These are phyloP conservation scores for Yamadazyma dendronema DNA, from an alignment of 1,139 yeast species.

Conservation along the genomic window DNA sequence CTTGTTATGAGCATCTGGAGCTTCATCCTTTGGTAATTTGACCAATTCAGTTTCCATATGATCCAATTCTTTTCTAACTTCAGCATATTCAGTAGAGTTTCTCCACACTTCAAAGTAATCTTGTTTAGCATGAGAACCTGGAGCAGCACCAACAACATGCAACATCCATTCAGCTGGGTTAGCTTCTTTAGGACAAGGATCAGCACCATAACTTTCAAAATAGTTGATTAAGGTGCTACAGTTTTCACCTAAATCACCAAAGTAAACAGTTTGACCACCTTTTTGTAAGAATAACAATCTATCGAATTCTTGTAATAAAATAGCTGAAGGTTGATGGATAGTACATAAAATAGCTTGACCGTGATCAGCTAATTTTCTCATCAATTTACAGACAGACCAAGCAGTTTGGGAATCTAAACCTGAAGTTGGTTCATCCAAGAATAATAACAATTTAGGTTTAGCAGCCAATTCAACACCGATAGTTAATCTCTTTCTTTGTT, in stretches of 20 bases:
- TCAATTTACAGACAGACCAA: conserved; percentile 42
- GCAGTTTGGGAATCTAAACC: conserved; percentile 46
- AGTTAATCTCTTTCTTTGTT: conserved; percentile 36
- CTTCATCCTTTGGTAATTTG: conserved; percentile 23
- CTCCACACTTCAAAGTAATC: conserved; percentile 35
- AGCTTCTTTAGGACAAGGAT: conserved; percentile 43
- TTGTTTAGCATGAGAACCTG: conserved; percentile 35
- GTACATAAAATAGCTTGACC: conserved; percentile 46
- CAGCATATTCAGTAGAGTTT: conserved; percentile 26
- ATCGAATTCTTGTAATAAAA: conserved; percentile 35
- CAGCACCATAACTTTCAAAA: conserved; percentile 55
- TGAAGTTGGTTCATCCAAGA: conserved; percentile 41
- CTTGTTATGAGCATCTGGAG: conserved; percentile 20
- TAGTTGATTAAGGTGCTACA: conserved; percentile 50
- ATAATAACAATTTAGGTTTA: conserved; percentile 35
- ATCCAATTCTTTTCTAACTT: conserved; percentile 23
- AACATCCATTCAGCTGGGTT: conserved; percentile 61
- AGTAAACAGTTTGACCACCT: conserved; percentile 63
- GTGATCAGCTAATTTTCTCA: conserved; percentile 41
- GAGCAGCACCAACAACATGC: conserved; percentile 48
- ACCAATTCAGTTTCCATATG: conserved; percentile 28
- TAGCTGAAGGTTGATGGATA: conserved; percentile 43
- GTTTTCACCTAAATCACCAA: conserved; percentile 61
- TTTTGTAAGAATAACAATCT: conserved; percentile 37
- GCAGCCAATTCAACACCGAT: conserved; percentile 43